These are phyloP conservation scores for Thraustotheca clavata DNA, from an alignment of 352 stramenopile species.

Conservation along the genomic window DNA sequence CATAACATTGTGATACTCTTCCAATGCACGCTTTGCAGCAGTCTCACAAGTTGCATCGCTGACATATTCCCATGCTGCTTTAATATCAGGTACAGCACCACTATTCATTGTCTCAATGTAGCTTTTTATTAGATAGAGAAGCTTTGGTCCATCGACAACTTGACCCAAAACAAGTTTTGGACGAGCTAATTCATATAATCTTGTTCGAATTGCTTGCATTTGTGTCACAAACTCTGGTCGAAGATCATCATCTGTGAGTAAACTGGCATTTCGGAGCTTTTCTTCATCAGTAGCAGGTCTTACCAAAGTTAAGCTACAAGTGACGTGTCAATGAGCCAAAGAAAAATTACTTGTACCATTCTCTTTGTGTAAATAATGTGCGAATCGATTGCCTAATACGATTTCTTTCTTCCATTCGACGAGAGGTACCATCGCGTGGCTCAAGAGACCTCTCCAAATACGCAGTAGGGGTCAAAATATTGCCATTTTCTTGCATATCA, in stretches of 20 bases:
- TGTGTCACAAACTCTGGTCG: conserved; percentile 70
- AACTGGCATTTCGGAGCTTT: conserved; percentile 45
- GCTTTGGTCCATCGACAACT: conserved; percentile 46
- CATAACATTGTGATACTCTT: conserved; percentile 51
- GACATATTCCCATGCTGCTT: conserved; percentile 76
- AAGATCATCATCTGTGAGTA: conserved; percentile 42
- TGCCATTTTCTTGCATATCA: conserved; percentile 61
- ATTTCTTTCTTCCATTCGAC: conserved; percentile 62
- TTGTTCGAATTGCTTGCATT: conserved; percentile 45
- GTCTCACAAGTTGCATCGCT: conserved; percentile 65
- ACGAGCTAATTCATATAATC: conserved; percentile 38
- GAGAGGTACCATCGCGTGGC: conserved; percentile 32
- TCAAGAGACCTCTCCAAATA: conserved; percentile 74
- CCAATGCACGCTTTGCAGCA: conserved; percentile 40
- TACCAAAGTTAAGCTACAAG: conserved; percentile 60
- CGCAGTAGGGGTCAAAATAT: conserved; percentile 45
- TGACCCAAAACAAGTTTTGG: conserved; percentile 66
- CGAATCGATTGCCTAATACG: conserved; percentile 51
- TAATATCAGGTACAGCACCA: conserved; percentile 68
- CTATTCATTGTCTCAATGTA: conserved; percentile 77
- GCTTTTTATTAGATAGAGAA: conserved; percentile 49
- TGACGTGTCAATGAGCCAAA: neutral
- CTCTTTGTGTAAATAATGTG: conserved; percentile 58
- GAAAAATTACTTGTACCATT: conserved; percentile 22
- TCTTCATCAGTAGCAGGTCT: conserved; percentile 61